phyloP scores from a whole-genome alignment of 2,329 filamentous ascomycete species.

The Exophiala mesophila region DNA sequence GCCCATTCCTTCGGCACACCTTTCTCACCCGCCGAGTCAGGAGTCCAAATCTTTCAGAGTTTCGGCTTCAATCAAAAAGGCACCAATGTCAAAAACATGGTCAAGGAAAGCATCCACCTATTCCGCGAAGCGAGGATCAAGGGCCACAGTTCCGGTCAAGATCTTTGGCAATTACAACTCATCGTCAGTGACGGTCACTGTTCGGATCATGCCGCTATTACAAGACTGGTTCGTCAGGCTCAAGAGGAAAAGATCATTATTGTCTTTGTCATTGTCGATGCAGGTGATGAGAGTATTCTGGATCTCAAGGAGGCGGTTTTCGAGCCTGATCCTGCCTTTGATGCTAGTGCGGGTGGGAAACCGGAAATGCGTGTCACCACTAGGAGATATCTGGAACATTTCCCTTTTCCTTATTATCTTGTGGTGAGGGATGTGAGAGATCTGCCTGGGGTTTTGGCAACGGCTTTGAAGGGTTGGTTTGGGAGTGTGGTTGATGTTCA shows the following conservation, averaged over 20 bases:
- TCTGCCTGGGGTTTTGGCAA: constrained; percentile 80
- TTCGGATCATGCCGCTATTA: constrained; percentile 79
- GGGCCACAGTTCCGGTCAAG: constrained; percentile 47
- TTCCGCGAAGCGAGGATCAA: constrained; percentile 72
- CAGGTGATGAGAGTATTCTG: constrained; percentile 57
- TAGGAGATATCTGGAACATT: constrained; percentile 87
- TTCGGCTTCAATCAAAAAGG: constrained; percentile 82
- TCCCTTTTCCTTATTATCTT: constrained; percentile 95
- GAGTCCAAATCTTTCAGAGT: constrained; percentile 74
- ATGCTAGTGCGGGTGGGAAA: constrained; percentile 41
- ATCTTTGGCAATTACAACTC: constrained; percentile 92
- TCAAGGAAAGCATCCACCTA: constrained; percentile 70
- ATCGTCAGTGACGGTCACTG: constrained; percentile 93
- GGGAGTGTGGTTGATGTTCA: constrained; percentile 54
- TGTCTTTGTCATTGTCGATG: constrained; percentile 94
- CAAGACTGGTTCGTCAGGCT: constrained; percentile 76
- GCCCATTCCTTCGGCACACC: constrained; percentile 81
- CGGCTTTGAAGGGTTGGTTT: constrained; percentile 93
- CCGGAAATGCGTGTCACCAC: constrained; percentile 67
- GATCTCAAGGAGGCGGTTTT: constrained; percentile 87
- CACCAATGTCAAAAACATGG: constrained; percentile 77
- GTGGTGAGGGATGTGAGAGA: constrained; percentile 90
- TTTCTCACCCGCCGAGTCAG: constrained; percentile 68
- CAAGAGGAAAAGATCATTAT: constrained; percentile 95
- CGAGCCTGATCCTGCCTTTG: constrained; percentile 49